Base-by-base conservation (phyloP, 768 basidiomycete species). In the Daedalea quercina region DNA sequence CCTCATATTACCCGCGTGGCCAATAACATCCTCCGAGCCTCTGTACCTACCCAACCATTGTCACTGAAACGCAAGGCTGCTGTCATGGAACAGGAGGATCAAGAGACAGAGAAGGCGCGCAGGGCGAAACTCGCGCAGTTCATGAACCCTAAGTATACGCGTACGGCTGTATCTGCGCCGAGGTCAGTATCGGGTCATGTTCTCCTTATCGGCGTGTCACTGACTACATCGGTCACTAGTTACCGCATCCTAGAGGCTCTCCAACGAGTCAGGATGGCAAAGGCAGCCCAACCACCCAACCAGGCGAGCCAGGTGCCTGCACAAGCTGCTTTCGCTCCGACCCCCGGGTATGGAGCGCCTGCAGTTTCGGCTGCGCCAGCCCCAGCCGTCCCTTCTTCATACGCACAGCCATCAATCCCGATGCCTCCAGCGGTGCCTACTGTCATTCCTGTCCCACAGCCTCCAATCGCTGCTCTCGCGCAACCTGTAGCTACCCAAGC, bases 21-120 rank as follows among this genome's bases (percentile, higher is more conserved):
- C 9, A 93, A 93, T 64, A 81, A 81, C 57, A 76, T 88, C 4
- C 70, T 87, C 41, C 74, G 87, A 51, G 82, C 85, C 0, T 85
- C 90, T 1, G 82, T 82, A 0, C 86, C 88, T 0, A 77, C 82
- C n/a, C 76, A 82, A 15, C 87, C 88, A 1, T 69, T 76, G 17
- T 84, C 90, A 1, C 70, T 90, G 55, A 92, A 91, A 57, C 78
- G 89, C 19, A 92, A 91, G 65, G 84, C 84, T 34, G 73, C 78
- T 4, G 80, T 76, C 2, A 69, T 83, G 61, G 85, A 87, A 37
- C 80, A 80, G 7, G 88, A 88, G 58, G 85, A 87, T 52, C 85
- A 89, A 51, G 88, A 89, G 55, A 76, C 79, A 3, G 85, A 89
- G 59, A 87, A 81, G 65, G 82, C 79, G 25, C 80, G 85, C 44